Base-by-base conservation (phyloP, 495 filamentous ascomycete genomes). In the Podospora appendiculata region DNA sequence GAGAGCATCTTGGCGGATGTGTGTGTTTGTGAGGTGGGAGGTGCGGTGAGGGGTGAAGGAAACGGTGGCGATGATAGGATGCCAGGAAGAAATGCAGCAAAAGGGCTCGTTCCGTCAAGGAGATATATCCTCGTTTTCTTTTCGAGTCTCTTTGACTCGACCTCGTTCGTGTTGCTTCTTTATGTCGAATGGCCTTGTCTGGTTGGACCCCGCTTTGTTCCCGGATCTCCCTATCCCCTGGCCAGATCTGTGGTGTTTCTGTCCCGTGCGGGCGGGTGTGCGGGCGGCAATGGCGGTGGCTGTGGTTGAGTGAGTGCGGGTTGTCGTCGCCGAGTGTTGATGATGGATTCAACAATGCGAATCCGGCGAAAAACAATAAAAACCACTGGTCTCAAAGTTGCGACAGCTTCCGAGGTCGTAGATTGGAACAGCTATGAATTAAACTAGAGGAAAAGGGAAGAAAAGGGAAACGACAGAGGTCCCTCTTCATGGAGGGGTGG, bases 1-100 rank as follows among this genome's bases (percentile, higher is more conserved):
- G 73, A 70, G 50, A 71, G 53, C 74, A 77, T 77, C 1, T 56
- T 67, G 63, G 9, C 18, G 25, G 52, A 5, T 42, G 25, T 47
- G 18, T 25, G 25, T 25, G 25, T 25, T 2, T 2, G 25, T 25
- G 25, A 25, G 25, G 25, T 25, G 25, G 25, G 5, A 25, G 25
- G 25, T 25, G 25, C 2, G 25, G 25, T 5, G 25, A 25, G 25
- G 25, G 2, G 25, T 25, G 25, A 5, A 25, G 25, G 25, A 25
- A 5, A 25, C 25, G 25, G 25, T 5, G 25, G 25, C 25, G 25
- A 25, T 25, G 25, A 25, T 25, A 25, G 2, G 25, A 25, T 25
- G 25, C 25, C 25, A 25, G 5, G 25, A 25, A 25, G 2, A 25
- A 25, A 25, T 25, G 25, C 25, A 25, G 5, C 25, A 25, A 25